Conservation (phyloP, 2,329 filamentous ascomycete species). For the Endoconidiophora laricicola region DNA sequence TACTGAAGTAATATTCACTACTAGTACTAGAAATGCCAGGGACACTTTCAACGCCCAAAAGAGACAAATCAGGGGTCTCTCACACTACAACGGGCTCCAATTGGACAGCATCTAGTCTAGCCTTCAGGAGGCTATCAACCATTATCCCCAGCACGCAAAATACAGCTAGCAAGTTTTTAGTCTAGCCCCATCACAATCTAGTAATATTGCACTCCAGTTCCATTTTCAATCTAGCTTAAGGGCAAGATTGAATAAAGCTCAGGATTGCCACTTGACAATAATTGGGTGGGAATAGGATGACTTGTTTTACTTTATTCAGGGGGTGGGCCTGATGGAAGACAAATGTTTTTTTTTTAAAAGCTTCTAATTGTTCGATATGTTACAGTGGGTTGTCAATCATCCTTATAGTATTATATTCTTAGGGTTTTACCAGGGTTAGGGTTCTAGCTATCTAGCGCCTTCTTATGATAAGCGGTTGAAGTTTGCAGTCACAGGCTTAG, state of each 20-base stretch:
- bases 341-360: background rate
- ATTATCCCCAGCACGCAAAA: background rate
- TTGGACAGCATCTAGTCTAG: background rate
- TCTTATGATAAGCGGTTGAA: no score
- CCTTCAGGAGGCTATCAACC: constrained; percentile 4
- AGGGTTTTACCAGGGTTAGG: no score
- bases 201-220: background rate
- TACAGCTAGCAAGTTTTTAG: background rate
- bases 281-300: no score
- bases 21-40: no score
- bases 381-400: no score
- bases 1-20: background rate
- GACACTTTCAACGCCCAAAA: constrained; percentile 1
- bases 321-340: background rate
- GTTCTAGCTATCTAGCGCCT: no score
- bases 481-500: no score
- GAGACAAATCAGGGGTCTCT: constrained; percentile 9
- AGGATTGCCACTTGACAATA: background rate
- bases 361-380: no score
- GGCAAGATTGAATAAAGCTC: no score
- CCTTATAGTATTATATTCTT: no score
- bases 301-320: background rate
- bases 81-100: constrained; percentile 3
- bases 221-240: background rate
- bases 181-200: background rate